Evolutionary conservation across 1,139 yeast species (phyloP), one percentile per base, ranked within the genome.

Genomic region (Geotrichum siamense): DNA sequence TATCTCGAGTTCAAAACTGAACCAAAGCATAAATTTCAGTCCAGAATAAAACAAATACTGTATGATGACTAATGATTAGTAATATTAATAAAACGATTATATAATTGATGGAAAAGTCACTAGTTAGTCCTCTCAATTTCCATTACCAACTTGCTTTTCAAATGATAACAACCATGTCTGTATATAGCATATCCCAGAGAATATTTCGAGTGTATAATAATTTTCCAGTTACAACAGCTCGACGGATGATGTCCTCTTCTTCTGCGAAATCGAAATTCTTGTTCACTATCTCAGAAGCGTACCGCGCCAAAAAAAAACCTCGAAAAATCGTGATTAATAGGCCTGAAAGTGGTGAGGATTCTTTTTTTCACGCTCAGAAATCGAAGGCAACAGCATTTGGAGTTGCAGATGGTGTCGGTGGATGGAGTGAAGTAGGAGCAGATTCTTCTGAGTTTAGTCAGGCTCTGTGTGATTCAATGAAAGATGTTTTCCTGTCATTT

Each of bases 341-440:
- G 4, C 43, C 47, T 8, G 30, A 57, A 25, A 74, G 91, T 1
- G 98, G 97, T 3, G 96, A 89, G 59, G 98, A 89, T 61, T 84
- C 86, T 54, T 82, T 75, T 55, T 80, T 89, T 53, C 70, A 78
- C 29, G 69, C 79, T 17, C 52, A 59, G 56, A 10, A 9, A 8
- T 50, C 51, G 21, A 53, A 55, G 32, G 62, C 59, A 12, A 62
- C 67, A 6, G 78, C 89, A 0, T 71, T 85, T 6, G 97, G 96
- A 8, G 96, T 91, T 1, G 91, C 96, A 2, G 98, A 91, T 63
- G 98, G 98, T 16, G 97, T 91, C 4, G 97, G 97, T 15, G 97
- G 97, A 1, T 91, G 97, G 96, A 76, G 86, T 2, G 91, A 84
- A 53, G 80, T 85, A 33, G 96, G 96, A 0, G 83, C 79, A 54